Evolutionary conservation across 768 basidiomycete species (phyloP).

Genomic region (Kwoniella pini): DNA sequence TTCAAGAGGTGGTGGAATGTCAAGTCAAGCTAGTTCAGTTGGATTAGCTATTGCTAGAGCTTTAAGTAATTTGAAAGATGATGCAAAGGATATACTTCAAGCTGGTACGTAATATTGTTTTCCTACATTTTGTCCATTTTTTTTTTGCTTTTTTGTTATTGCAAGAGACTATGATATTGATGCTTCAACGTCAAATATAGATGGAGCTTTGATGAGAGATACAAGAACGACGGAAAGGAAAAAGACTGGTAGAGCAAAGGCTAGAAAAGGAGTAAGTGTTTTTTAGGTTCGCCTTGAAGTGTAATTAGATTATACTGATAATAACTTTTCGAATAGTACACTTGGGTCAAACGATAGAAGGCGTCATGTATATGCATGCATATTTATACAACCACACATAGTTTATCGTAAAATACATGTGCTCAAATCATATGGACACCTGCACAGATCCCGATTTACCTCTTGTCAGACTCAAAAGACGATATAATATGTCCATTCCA

Average conservation of each 20-base stretch:
- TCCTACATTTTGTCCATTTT: no score
- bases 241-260: conserved; percentile 90
- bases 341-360: conserved; percentile 91
- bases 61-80: conserved; percentile 64
- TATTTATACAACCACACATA: no score
- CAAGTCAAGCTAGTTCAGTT: conserved; percentile 87
- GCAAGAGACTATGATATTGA: neutral
- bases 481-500: conserved; percentile 34
- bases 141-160: no score
- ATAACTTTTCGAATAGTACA: conserved; percentile 60
- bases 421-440: no score
- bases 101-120: conserved; percentile 63
- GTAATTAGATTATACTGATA: conserved; percentile 7
- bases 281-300: conserved; percentile 2
- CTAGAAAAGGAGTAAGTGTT: conserved; percentile 78
- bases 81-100: conserved; percentile 66
- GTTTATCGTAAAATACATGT: no score
- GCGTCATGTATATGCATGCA: no score
- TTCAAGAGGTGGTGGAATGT: conserved; percentile 82
- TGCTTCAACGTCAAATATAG: conserved; percentile 56
- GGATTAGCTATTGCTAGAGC: conserved; percentile 59
- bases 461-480: conserved; percentile 25
- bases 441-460: conserved; percentile 12
- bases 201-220: conserved; percentile 82
- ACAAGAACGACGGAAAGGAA: conserved; percentile 98